Conservation (phyloP, 2,329 filamentous ascomycete species). For the Cordyceps sp. region DNA sequence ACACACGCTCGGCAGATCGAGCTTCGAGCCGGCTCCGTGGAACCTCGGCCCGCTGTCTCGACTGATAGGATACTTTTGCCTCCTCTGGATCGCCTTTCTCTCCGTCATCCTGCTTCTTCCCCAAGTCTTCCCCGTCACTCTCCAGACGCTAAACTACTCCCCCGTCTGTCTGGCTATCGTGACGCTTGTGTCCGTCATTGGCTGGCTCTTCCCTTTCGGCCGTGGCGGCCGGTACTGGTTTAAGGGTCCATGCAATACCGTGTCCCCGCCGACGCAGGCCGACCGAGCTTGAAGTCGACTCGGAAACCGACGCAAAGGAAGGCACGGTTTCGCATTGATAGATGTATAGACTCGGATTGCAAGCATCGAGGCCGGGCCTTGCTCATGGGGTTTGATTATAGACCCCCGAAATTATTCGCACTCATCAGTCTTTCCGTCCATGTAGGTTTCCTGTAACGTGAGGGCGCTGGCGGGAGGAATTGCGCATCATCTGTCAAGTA, state of each 20-base stretch:
- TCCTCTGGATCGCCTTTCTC: constrained; percentile 1
- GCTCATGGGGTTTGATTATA: too few relatives aligned
- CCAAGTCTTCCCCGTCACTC: constrained; percentile 2
- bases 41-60: constrained; percentile 1
- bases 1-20: constrained; percentile 1
- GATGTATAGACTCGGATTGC: not conserved
- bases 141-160: constrained; percentile 1
- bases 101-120: constrained; percentile 1
- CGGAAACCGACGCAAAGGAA: too few relatives aligned
- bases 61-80: not conserved
- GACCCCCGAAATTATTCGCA: too few relatives aligned
- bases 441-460: too few relatives aligned
- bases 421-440: too few relatives aligned
- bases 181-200: constrained; percentile 1
- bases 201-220: constrained; percentile 1
- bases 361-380: too few relatives aligned
- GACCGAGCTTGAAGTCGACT: not conserved
- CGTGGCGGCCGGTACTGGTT: constrained; percentile 2
- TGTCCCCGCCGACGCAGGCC: not conserved
- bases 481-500: not conserved
- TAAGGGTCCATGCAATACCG: constrained; percentile 1
- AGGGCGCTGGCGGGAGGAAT: not conserved
- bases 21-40: constrained; percentile 1
- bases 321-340: too few relatives aligned
- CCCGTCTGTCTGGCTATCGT: constrained; percentile 1